Evolutionary conservation across 352 stramenopile species (phyloP).

Genomic region (Phytopythium sindhum): DNA sequence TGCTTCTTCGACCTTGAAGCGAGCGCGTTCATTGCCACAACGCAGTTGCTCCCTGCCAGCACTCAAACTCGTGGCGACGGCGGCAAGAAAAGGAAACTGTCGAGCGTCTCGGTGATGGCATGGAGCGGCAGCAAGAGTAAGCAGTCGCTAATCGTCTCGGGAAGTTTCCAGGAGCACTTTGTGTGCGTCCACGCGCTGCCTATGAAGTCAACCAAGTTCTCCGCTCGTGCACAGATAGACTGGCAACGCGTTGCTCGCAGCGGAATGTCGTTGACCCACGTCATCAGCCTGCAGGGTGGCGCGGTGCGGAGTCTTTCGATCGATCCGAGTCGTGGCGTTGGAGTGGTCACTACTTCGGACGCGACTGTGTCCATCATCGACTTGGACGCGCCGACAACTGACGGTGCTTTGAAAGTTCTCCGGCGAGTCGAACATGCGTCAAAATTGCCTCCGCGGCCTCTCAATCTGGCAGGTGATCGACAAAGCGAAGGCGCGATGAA

Average conservation of each 20-base stretch:
- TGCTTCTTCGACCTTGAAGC: constrained; percentile 36
- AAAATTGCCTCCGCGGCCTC: not conserved
- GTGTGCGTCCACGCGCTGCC: constrained; percentile 47
- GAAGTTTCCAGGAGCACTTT: constrained; percentile 14
- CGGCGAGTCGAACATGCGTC: not conserved
- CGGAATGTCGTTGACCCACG: constrained; percentile 30
- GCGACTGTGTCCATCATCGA: constrained; percentile 22
- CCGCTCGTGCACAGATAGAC: constrained; percentile 27
- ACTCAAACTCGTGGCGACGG: not conserved
- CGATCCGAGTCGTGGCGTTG: constrained; percentile 37
- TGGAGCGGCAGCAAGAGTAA: constrained; percentile 18
- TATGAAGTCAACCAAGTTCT: constrained; percentile 26
- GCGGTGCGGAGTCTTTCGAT: constrained; percentile 32
- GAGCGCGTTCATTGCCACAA: constrained; percentile 26
- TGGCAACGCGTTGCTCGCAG: constrained; percentile 35
- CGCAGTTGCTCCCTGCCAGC: constrained; percentile 24
- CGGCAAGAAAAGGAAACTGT: not conserved
- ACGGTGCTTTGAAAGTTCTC: not conserved
- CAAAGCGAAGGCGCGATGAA: not conserved
- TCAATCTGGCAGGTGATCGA: too few relatives aligned
- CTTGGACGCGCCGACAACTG: constrained; percentile 10
- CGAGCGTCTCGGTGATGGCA: constrained; percentile 19
- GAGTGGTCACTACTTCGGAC: constrained; percentile 26
- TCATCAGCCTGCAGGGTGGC: constrained; percentile 21
- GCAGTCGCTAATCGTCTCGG: constrained; percentile 27